These are phyloP conservation scores for Tinospora cordifolia DNA, from an alignment of 164 flowering plant genomes.

Conservation along the genomic window DNA sequence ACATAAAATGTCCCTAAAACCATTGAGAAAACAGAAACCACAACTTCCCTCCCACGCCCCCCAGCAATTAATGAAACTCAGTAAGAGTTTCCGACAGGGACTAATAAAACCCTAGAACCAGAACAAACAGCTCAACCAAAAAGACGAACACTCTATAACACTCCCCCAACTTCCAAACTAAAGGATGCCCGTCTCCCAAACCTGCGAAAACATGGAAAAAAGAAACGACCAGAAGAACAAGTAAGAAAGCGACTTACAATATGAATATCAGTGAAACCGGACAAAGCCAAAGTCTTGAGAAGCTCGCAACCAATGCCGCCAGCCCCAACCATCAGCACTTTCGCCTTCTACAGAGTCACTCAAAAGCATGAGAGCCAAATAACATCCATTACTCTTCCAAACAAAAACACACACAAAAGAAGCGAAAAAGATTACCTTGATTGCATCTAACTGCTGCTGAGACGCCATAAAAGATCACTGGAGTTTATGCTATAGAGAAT, in stretches of 20 bases:
- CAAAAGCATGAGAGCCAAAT: neutral
- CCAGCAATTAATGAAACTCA: neutral
- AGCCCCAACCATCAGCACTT: conserved; percentile 95
- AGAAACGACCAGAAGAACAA: neutral
- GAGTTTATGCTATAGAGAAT: no score
- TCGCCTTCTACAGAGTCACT: conserved; percentile 45
- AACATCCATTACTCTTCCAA: neutral
- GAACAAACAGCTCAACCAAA: neutral
- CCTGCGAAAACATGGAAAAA: neutral
- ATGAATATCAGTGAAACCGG: conserved; percentile 90
- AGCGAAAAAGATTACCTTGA: conserved; percentile 35
- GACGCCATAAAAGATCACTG: conserved; percentile 34
- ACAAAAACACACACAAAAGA: neutral
- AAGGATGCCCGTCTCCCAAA: neutral
- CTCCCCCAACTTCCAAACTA: neutral
- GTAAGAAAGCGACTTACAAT: conserved; percentile 43
- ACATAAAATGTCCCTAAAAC: no score
- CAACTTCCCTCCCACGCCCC: no score
- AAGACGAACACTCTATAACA: neutral
- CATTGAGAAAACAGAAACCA: no score
- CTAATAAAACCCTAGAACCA: neutral
- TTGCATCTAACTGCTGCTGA: conserved; percentile 31
- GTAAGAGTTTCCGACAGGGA: neutral
- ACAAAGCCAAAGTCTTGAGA: conserved; percentile 87
- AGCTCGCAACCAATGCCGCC: conserved; percentile 99